phyloP scores from a whole-genome alignment of 768 basidiomycete genomes.

The Daedalea quercina region DNA sequence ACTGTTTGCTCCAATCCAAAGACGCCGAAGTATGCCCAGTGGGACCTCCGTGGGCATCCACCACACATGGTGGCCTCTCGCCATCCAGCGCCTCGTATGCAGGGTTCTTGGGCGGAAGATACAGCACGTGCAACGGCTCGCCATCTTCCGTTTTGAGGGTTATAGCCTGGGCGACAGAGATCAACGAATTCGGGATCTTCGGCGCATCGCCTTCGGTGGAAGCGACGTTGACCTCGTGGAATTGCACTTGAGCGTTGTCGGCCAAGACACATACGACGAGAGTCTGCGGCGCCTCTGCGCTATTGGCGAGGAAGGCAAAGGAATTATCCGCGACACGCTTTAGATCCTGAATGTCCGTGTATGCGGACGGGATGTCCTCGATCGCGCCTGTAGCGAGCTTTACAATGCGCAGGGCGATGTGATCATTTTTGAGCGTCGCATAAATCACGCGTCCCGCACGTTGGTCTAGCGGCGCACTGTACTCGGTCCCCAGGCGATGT shows the following conservation, averaged over 20 bases:
- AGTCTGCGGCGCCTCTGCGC: slow-evolving; percentile 28
- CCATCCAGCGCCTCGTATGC: slow-evolving; percentile 42
- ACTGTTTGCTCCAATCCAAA: slow-evolving; percentile 50
- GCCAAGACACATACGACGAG: slow-evolving; percentile 32
- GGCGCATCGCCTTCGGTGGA: slow-evolving; percentile 17
- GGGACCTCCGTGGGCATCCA: slow-evolving; percentile 69
- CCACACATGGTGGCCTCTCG: slow-evolving; percentile 63
- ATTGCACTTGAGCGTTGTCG: slow-evolving; percentile 15
- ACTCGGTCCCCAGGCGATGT: slow-evolving; percentile 44
- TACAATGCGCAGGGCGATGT: slow-evolving; percentile 28
- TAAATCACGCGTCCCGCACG: slow-evolving; percentile 24
- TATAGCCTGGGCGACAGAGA: slow-evolving; percentile 46
- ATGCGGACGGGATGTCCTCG: slow-evolving; percentile 33
- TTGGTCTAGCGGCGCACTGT: slow-evolving; percentile 39
- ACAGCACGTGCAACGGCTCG: slow-evolving; percentile 51
- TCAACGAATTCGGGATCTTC: slow-evolving; percentile 22
- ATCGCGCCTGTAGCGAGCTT: slow-evolving; percentile 21
- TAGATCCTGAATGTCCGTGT: slow-evolving; percentile 33
- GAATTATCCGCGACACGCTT: slow-evolving; percentile 26
- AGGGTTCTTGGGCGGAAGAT: slow-evolving; percentile 63
- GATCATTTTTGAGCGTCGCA: slow-evolving; percentile 27
- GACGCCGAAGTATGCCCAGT: slow-evolving; percentile 41
- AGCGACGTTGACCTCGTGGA: slow-evolving; percentile 11
- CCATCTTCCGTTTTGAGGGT: slow-evolving; percentile 31
- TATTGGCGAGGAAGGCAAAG: slow-evolving; percentile 39